Conservation (phyloP, 345 rosid species). For the Raphanus raphanistrum region DNA sequence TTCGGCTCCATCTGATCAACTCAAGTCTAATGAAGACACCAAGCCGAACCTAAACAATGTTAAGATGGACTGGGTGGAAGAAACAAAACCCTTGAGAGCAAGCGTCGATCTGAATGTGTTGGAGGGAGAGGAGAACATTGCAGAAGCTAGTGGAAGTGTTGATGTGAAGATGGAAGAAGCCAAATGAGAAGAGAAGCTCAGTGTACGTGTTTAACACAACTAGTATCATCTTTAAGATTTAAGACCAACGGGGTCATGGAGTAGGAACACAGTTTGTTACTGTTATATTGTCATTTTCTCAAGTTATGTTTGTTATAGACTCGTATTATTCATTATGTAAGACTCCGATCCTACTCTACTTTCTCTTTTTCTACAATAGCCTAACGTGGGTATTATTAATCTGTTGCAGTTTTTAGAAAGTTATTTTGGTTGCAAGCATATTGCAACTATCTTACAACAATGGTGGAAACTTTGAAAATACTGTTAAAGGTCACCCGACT, state of each 20-base stretch:
- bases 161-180: constrained; percentile 41
- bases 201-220: constrained; percentile 18
- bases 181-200: constrained; percentile 24
- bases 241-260: constrained; percentile 15
- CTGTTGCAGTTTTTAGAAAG: not conserved
- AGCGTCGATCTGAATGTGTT: constrained; percentile 36
- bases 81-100: constrained; percentile 29
- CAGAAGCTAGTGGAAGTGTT: constrained; percentile 32
- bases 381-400: too few species aligned
- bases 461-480: not conserved
- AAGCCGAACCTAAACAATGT: constrained; percentile 30
- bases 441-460: not conserved
- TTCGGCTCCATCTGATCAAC: constrained; percentile 35
- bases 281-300: not conserved
- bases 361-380: not conserved
- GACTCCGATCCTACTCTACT: not conserved
- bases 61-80: constrained; percentile 34
- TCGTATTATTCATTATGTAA: constrained; percentile 2
- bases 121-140: constrained; percentile 34
- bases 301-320: constrained; percentile 4
- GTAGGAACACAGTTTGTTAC: constrained; percentile 15
- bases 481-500: not conserved
- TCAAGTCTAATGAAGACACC: constrained; percentile 30
- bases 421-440: not conserved
- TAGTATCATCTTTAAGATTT: constrained; percentile 6